These are phyloP conservation scores for Fulvia fulva DNA, from an alignment of 2,329 filamentous ascomycete genomes.

Conservation along the genomic window DNA sequence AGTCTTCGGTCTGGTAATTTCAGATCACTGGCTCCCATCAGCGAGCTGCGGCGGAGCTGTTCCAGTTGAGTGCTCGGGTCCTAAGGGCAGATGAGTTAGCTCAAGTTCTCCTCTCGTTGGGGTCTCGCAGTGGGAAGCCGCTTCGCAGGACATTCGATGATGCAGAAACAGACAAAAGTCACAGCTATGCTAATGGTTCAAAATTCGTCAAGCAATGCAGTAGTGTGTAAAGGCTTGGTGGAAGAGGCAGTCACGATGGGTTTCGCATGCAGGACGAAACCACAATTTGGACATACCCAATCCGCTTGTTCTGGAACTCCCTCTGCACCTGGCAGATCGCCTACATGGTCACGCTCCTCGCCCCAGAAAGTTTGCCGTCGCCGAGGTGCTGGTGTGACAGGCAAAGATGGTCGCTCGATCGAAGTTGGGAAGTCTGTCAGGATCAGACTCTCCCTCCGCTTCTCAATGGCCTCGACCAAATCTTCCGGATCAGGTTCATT, in stretches of 20 bases:
- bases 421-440: slow-evolving; percentile 85
- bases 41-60: slow-evolving; percentile 43
- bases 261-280: slow-evolving; percentile 27
- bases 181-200: slow-evolving; percentile 6
- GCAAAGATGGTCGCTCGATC: slow-evolving; percentile 77
- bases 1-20: slow-evolving; percentile 27
- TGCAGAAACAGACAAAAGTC: background rate
- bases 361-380: slow-evolving; percentile 66
- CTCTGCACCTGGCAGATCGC: slow-evolving; percentile 67
- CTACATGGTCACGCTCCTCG: slow-evolving; percentile 52
- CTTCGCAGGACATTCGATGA: background rate
- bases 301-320: slow-evolving; percentile 84
- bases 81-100: slow-evolving; percentile 32
- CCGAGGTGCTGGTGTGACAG: slow-evolving; percentile 83
- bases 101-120: background rate
- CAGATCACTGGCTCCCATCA: slow-evolving; percentile 32
- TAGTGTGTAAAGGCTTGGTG: background rate
- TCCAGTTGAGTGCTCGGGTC: slow-evolving; percentile 46
- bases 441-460: slow-evolving; percentile 56
- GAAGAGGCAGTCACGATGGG: background rate
- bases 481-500: slow-evolving; percentile 24
- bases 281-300: slow-evolving; percentile 74
- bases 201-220: slow-evolving; percentile 2
- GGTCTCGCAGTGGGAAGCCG: background rate
- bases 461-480: slow-evolving; percentile 28